These are phyloP conservation scores for Quillaja saponaria DNA, from an alignment of 306 rosid genomes.

Conservation along the genomic window DNA sequence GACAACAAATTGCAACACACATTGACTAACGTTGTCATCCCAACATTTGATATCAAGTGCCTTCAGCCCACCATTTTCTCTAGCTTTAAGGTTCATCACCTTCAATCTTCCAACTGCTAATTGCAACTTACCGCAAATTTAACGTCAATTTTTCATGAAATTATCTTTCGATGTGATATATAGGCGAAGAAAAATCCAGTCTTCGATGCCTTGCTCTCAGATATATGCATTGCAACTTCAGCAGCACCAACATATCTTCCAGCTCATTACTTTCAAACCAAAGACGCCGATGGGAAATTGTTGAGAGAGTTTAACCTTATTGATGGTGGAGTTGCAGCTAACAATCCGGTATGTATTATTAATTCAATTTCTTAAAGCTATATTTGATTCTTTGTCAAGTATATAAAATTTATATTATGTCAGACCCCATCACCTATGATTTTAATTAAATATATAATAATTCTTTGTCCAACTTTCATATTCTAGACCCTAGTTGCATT, in stretches of 20 bases:
- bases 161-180: no score
- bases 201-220: conserved; percentile 42
- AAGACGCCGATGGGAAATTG: conserved; percentile 18
- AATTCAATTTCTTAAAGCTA: no score
- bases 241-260: conserved; percentile 85
- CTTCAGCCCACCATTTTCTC: conserved; percentile 64
- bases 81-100: conserved; percentile 48
- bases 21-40: conserved; percentile 65
- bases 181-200: conserved; percentile 41
- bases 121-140: no score
- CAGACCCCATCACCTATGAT: no score
- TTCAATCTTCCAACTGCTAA: no score
- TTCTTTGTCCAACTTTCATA: no score
- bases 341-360: conserved; percentile 53
- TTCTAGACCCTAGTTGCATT: conserved; percentile 54
- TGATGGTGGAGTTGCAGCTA: conserved; percentile 74
- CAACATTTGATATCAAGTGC: conserved; percentile 55
- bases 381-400: no score
- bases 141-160: no score
- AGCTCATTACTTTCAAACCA: conserved; percentile 55
- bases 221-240: conserved; percentile 66
- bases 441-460: neutral
- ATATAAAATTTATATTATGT: no score
- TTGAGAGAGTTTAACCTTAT: conserved; percentile 48
- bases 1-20: conserved; percentile 54